Evolutionary conservation across 2,329 filamentous ascomycete species (phyloP), one percentile per base, ranked within the genome.

Genomic region (Tetracladium maxilliforme): DNA sequence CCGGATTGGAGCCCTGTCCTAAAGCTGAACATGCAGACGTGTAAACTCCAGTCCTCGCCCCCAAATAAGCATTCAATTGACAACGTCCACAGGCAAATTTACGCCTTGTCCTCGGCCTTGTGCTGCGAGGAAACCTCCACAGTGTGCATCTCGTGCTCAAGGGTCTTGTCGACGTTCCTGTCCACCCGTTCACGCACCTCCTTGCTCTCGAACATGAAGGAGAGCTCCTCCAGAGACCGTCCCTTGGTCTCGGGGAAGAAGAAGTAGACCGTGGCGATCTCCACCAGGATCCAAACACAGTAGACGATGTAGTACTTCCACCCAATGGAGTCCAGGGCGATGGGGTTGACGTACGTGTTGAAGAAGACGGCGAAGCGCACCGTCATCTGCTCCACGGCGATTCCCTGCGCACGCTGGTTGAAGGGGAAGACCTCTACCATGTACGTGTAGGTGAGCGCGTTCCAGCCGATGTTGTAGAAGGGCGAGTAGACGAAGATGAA

Each of bases 401-500:
- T 24, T n/a, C 23, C 23, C n/a, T 24, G 17, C 5, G 23, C 17
- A 4, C 23, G 23, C 10, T 24, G 23, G 6, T 17, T 24, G 7
- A 24, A 24, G 6, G 23, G 23, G n/a, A 24, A 24, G 4, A 24
- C 23, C n/a, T 24, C 23, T 22, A 18, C 23, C 19, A 10, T 22
- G 25, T 16, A 20, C 19, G 19, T 22, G 19, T 20, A 27, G 1
- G 68, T 71, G 27, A 77, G 51, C 10, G 70, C 65, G 39, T 75
- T 76, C 43, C 73, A 71, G n/a, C 69, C 23, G 9, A 27, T 16
- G 21, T 22, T 27, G 25, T 27, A 27, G 18, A 27, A 21, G 10
- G 25, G 19, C 14, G 21, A 22, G 10, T 27, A 27, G 10, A 27
- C 14, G 6, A 27, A 27, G 10, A 27, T 27, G n/a, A 27, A 13